Percentiles rank a stretch among this genome's conserved stretches.
These are phyloP conservation scores for Penicillium goetzii DNA, from an alignment of 495 filamentous ascomycete genomes.

Conservation along the genomic window DNA sequence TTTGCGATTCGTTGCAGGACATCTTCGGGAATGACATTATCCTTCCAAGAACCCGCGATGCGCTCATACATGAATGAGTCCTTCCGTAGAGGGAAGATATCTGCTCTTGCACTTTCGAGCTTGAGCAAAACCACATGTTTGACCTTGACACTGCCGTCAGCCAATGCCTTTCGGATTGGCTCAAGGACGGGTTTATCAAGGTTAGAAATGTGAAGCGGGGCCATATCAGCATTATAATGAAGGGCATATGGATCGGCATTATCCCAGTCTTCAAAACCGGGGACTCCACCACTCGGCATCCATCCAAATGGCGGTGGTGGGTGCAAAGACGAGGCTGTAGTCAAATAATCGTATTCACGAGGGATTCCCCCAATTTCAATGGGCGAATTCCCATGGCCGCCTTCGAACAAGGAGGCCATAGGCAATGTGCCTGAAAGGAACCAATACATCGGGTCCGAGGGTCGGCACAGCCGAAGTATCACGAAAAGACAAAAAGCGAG, in stretches of 20 bases:
- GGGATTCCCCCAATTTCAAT: conserved; percentile 33
- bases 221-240: conserved; percentile 44
- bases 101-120: conserved; percentile 53
- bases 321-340: conserved; percentile 28
- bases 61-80: conserved; percentile 44
- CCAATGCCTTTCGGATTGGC: conserved; percentile 35
- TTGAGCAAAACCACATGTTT: conserved; percentile 53
- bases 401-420: conserved; percentile 32
- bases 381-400: conserved; percentile 29
- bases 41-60: conserved; percentile 40
- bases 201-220: conserved; percentile 53
- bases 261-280: conserved; percentile 45
- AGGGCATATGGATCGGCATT: conserved; percentile 17
- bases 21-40: conserved; percentile 33
- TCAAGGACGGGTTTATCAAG: conserved; percentile 44
- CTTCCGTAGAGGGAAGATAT: conserved; percentile 54
- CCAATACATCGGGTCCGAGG: conserved; percentile 36
- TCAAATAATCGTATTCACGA: conserved; percentile 29
- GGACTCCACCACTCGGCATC: conserved; percentile 32
- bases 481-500: conserved; percentile 25
- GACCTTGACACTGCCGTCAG: conserved; percentile 44
- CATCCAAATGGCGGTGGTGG: conserved; percentile 32
- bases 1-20: conserved; percentile 40
- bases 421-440: conserved; percentile 40
- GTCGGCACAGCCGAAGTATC: conserved; percentile 34